Evolutionary conservation across 2,329 filamentous ascomycete genomes (phyloP), one percentile per base, ranked within the genome.

Genomic region (Septoria linicola): DNA sequence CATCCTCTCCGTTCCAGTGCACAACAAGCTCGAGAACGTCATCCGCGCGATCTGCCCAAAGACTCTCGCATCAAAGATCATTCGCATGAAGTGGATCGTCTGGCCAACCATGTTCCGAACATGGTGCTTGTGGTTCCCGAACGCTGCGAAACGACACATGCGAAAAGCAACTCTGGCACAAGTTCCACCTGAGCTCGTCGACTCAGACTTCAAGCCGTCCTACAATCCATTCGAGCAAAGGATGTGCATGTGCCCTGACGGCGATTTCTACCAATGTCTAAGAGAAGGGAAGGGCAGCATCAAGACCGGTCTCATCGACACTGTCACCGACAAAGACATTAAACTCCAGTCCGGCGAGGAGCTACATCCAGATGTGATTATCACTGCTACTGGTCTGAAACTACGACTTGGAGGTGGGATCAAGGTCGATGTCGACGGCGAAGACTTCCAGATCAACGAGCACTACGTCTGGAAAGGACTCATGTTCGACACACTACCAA

Each of bases 171-270:
- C 34, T 1, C 20, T 35, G 1, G 7, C 10, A 2, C 25, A 48
- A 16, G 8, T 48, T 1, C 35, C 36, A 8, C 2, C 11, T 19
- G 23, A 25, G 7, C 16, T 48, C 21, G 16, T 16, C 8, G 72
- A 75, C 43, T 73, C 72, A 0, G 68, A 73, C 52, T 73, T 75
- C 60, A 67, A 69, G 7, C 73, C 73, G 1, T 53, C 53, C 5
- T 75, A 75, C 58, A 69, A 70, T 32, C 72, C 72, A 3, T 75
- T 86, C 76, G 77, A 88, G 43, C 88, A 92, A 66, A 80, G 88
- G 0, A 70, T 92, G 3, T 91, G 88, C 59, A 71, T 88, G 3
- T 45, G 31, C 47, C 82, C 70, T 8, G 77, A 77, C 0, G 73
- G 80, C 47, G 77, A 76, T 13, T 79, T 81, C 59, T 80, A 81